Evolutionary conservation across 2,329 filamentous ascomycete genomes (phyloP).

Genomic region (Beauveria scarabaeidicola): DNA sequence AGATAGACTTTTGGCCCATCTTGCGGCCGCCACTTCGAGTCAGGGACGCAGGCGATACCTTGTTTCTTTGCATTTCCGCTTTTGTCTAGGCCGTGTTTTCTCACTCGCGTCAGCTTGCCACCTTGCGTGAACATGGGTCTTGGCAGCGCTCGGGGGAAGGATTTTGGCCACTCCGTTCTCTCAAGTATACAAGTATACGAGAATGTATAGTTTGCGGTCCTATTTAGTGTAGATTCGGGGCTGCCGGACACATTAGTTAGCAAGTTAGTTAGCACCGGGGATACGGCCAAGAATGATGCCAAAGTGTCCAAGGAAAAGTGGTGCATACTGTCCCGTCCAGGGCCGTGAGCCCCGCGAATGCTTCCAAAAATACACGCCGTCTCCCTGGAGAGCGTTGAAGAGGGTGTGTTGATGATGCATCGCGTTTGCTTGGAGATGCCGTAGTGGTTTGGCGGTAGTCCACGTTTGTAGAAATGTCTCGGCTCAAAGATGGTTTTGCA

Average conservation of each 20-base stretch:
- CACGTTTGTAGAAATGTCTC: slow-evolving; percentile 9
- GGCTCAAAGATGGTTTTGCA: not conserved
- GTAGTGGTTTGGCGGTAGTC: not conserved
- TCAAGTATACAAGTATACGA: not conserved
- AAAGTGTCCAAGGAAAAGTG: not conserved
- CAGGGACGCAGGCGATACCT: slow-evolving; percentile 1
- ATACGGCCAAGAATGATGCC: not conserved
- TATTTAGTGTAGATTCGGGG: not conserved
- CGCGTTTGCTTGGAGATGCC: slow-evolving; percentile 3
- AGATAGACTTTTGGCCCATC: not conserved
- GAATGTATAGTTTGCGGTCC: not conserved
- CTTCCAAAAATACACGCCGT: slow-evolving; percentile 1
- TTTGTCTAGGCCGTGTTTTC: not conserved
- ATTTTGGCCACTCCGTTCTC: not conserved
- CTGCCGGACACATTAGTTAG: not conserved
- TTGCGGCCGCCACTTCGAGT: slow-evolving; percentile 2
- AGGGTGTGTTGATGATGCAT: slow-evolving; percentile 9
- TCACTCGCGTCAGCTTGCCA: not conserved
- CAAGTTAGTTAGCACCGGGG: not conserved
- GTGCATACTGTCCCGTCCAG: not conserved
- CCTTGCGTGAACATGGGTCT: slow-evolving; percentile 7
- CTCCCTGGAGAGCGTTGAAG: not conserved
- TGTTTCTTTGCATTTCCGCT: slow-evolving; percentile 1
- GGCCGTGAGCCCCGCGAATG: slow-evolving; percentile 1
- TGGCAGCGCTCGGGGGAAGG: not conserved